A percentile compares a stretch with the other conserved stretches of the same genome.
Conservation (phyloP, 495 filamentous ascomycete species). For the Penicillium taxi region DNA sequence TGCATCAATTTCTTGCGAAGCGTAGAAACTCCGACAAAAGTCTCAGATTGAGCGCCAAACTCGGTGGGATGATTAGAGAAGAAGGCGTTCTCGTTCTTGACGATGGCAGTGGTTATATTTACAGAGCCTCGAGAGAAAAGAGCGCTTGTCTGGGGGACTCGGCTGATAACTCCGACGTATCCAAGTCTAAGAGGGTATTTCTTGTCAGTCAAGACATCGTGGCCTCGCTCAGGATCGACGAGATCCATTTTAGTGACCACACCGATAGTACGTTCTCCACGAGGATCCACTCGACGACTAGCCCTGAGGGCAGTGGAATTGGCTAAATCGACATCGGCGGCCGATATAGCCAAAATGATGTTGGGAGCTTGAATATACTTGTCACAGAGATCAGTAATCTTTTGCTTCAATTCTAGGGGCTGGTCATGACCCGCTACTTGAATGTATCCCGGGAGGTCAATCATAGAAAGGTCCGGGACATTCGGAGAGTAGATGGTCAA, state of each 20-base stretch:
- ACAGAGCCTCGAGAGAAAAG: slow-evolving; percentile 79
- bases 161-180: slow-evolving; percentile 94
- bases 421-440: slow-evolving; percentile 89
- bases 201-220: slow-evolving; percentile 68
- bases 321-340: slow-evolving; percentile 92
- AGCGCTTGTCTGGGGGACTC: slow-evolving; percentile 62
- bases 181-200: slow-evolving; percentile 92
- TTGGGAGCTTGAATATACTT: slow-evolving; percentile 97
- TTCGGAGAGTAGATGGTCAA: slow-evolving; percentile 90
- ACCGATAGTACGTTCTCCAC: slow-evolving; percentile 93
- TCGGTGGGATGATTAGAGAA: slow-evolving; percentile 78
- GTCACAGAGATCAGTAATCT: slow-evolving; percentile 93
- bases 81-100: slow-evolving; percentile 79
- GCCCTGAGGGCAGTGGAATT: slow-evolving; percentile 92
- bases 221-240: slow-evolving; percentile 74
- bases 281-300: slow-evolving; percentile 83
- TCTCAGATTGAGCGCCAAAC: slow-evolving; percentile 62
- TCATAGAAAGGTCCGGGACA: slow-evolving; percentile 91
- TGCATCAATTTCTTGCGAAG: slow-evolving; percentile 94
- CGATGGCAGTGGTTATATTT: slow-evolving; percentile 74
- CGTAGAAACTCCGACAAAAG: slow-evolving; percentile 74
- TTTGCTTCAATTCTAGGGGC: slow-evolving; percentile 83
- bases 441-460: slow-evolving; percentile 95
- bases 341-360: slow-evolving; percentile 93
- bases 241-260: slow-evolving; percentile 99